Conservation (phyloP, 1,284 basidiomycete species). For the Apiotrichum akiyoshidainum region DNA sequence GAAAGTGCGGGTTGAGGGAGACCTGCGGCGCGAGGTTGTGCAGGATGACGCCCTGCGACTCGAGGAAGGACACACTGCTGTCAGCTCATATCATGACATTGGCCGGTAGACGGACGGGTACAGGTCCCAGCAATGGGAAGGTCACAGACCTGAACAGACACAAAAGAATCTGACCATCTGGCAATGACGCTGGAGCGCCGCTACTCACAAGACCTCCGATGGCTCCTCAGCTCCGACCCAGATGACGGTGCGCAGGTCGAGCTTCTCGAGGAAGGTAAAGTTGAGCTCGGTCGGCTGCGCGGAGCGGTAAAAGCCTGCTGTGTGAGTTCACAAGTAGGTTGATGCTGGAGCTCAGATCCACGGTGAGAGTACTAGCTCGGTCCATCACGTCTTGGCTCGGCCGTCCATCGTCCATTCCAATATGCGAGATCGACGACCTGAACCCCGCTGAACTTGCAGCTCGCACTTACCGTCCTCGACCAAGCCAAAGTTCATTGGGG, state of each 20-base stretch:
- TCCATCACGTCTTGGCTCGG: no score
- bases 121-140: no score
- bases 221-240: slow-evolving; percentile 58
- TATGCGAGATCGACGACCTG: no score
- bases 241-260: slow-evolving; percentile 53
- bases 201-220: slow-evolving; percentile 52
- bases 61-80: slow-evolving; percentile 46
- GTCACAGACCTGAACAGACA: no score
- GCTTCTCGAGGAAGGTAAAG: slow-evolving; percentile 56
- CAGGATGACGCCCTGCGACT: slow-evolving; percentile 43
- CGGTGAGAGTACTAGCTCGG: no score
- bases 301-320: slow-evolving; percentile 53
- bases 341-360: no score
- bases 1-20: slow-evolving; percentile 46
- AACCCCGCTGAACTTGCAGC: no score
- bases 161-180: no score
- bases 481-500: slow-evolving; percentile 56
- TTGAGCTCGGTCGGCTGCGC: slow-evolving; percentile 57
- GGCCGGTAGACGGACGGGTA: no score
- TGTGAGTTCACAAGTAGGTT: slow-evolving; percentile 9
- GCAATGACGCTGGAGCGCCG: background rate
- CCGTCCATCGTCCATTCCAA: no score
- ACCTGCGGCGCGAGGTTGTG: slow-evolving; percentile 46
- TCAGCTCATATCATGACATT: no score
- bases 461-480: slow-evolving; percentile 52